phyloP scores from a whole-genome alignment of 2,329 filamentous ascomycete species.

The Colletotrichum tanaceti region DNA sequence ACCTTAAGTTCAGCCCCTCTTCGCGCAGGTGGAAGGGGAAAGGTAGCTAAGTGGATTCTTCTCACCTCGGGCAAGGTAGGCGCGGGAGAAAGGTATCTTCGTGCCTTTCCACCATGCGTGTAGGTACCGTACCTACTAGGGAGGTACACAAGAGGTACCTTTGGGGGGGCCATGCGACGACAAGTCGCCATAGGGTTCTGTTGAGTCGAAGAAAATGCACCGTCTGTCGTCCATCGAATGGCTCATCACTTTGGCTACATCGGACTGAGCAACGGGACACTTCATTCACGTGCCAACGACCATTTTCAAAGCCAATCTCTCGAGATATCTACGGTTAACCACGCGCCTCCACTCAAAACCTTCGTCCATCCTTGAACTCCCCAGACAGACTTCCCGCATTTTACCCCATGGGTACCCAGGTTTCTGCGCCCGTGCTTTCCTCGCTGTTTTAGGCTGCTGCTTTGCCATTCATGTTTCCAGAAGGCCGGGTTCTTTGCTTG shows the following conservation, averaged over 20 bases:
- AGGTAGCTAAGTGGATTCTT: conserved; percentile 16
- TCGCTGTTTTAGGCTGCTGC: conserved; percentile 26
- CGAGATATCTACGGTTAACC: conserved; percentile 20
- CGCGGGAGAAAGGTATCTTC: conserved; percentile 1
- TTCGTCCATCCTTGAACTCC: conserved; percentile 25
- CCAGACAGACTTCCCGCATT: conserved; percentile 34
- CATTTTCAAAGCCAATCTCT: conserved; percentile 20
- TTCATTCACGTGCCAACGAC: background rate
- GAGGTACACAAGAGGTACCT: too few species aligned
- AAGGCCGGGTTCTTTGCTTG: conserved; percentile 34
- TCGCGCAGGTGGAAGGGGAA: conserved; percentile 20
- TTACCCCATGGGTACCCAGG: conserved; percentile 35
- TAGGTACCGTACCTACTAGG: background rate
- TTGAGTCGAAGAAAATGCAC: conserved; percentile 14
- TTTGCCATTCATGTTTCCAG: conserved; percentile 28
- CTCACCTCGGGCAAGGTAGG: conserved; percentile 30
- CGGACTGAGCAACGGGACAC: background rate
- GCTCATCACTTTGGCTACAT: background rate
- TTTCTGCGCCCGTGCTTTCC: conserved; percentile 25
- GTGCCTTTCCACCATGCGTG: background rate
- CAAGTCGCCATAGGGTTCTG: background rate
- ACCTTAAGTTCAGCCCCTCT: conserved; percentile 31
- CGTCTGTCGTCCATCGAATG: background rate
- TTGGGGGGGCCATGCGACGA: conserved; percentile 6
- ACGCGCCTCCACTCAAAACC: conserved; percentile 18